phyloP scores from a whole-genome alignment of 306 rosid genomes.

The Rosa lucieae region DNA sequence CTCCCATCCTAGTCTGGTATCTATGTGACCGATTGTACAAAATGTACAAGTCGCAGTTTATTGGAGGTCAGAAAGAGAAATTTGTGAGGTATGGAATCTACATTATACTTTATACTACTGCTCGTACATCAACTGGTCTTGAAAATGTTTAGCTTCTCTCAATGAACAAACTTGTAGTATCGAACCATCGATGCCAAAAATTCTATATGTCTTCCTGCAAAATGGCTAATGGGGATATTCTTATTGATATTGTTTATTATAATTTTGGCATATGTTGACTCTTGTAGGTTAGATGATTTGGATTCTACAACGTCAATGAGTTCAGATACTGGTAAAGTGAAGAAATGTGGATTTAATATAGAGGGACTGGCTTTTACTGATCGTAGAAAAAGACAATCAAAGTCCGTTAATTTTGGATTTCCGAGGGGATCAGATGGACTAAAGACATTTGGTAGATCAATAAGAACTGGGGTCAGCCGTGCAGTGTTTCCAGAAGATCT shows the following conservation, averaged over 20 bases:
- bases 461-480: slow-evolving; percentile 56
- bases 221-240: background rate
- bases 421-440: slow-evolving; percentile 76
- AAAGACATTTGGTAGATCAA: slow-evolving; percentile 62
- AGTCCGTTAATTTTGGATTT: slow-evolving; percentile 53
- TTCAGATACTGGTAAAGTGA: slow-evolving; percentile 49
- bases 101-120: background rate
- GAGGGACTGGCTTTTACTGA: slow-evolving; percentile 42
- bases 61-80: slow-evolving; percentile 44
- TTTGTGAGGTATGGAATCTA: slow-evolving; percentile 43
- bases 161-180: background rate
- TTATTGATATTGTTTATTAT: background rate
- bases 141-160: background rate
- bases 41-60: slow-evolving; percentile 49
- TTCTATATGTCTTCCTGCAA: background rate
- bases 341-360: slow-evolving; percentile 48
- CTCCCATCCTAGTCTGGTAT: slow-evolving; percentile 18
- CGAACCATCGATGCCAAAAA: background rate
- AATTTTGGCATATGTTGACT: slow-evolving; percentile 22
- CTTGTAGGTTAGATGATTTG: slow-evolving; percentile 67
- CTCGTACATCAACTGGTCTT: background rate
- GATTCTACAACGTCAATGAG: slow-evolving; percentile 45
- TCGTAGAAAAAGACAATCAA: slow-evolving; percentile 42
- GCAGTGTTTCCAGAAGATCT: slow-evolving; percentile 78
- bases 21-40: slow-evolving; percentile 34